Evolutionary conservation across 148 eudicot genomes (phyloP), one percentile per base, ranked within the genome.

Genomic region (Chenopodium suecicum): DNA sequence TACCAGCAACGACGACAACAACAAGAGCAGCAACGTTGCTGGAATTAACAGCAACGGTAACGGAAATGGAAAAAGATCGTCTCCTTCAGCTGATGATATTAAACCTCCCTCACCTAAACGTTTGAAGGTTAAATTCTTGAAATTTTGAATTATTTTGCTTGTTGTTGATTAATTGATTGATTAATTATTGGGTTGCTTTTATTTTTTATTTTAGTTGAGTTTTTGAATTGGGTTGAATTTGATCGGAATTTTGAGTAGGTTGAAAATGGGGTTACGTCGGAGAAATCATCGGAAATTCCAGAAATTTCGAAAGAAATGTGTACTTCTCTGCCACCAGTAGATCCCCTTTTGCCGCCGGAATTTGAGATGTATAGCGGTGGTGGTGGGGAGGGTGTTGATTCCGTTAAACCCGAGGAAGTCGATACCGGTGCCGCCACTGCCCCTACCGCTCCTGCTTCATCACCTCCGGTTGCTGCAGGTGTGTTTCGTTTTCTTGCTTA

Each of bases 21-120:
- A 1, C 65, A 62, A 62, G 25, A 62, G 19, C 8, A n/a, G 27
- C 23, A 68, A 29, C 70, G 65, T 22, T 20, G 41, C 5, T 32
- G 80, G 72, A 65, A 86, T 79, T 79, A 83, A 81, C 76, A 74
- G 54, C 3, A 50, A 50, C 54, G 54, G 54, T 9, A 50, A 50
- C 54, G 54, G 54, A 50, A 50, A 50, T 13, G 54, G 63, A 64
- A 90, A 90, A 82, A 79, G 88, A 76, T 83, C 92, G 8, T 47
- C 76, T 9, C 82, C 91, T 0, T 88, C 92, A 1, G 74, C 91
- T 9, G 97, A 90, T 1, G 83, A 87, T 7, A 62, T 5, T 17
- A 90, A 90, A 77, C 90, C 92, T 74, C 82, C 90, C 10, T 91
- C 94, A 4, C 94, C 96, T 9, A 94, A 92, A 80, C 94, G 96